These are phyloP conservation scores for Pythium rishiriense DNA, from an alignment of 352 stramenopile species.

Conservation along the genomic window DNA sequence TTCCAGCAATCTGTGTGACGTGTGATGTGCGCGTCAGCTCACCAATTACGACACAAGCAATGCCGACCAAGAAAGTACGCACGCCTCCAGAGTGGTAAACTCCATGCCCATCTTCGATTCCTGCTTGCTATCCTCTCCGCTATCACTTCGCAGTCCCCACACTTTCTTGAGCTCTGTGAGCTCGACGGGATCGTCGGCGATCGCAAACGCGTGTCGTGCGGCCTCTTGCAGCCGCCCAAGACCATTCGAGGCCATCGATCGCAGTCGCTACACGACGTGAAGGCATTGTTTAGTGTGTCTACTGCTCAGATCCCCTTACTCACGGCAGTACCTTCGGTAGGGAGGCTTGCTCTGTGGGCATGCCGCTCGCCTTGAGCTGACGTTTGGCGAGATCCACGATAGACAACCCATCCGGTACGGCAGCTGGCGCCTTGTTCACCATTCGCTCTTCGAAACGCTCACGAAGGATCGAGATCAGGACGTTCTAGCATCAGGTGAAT, in stretches of 20 bases:
- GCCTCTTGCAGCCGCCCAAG: slow-evolving; percentile 48
- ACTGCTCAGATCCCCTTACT: neutral
- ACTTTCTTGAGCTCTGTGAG: slow-evolving; percentile 51
- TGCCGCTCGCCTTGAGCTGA: slow-evolving; percentile 50
- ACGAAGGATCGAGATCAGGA: slow-evolving; percentile 57
- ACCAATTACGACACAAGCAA: neutral
- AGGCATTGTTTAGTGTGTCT: neutral
- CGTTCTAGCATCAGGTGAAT: slow-evolving; percentile 35
- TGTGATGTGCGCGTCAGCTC: neutral
- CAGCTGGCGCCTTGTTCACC: slow-evolving; percentile 13
- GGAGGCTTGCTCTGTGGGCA: slow-evolving; percentile 42
- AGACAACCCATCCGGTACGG: slow-evolving; percentile 34
- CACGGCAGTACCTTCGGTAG: slow-evolving; percentile 38
- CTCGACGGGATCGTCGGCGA: slow-evolving; percentile 41
- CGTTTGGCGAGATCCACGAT: slow-evolving; percentile 59
- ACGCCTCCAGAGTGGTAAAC: slow-evolving; percentile 15
- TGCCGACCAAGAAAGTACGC: neutral
- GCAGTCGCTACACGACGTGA: too few species aligned
- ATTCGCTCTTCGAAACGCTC: slow-evolving; percentile 53
- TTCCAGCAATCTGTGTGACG: slow-evolving; percentile 32
- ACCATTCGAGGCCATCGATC: slow-evolving; percentile 31
- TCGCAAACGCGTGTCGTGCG: slow-evolving; percentile 35
- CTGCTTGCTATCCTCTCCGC: neutral
- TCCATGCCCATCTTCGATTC: neutral
- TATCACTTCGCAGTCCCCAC: slow-evolving; percentile 41